phyloP scores from a whole-genome alignment of 176 grass and related monocot species.

The Musa itinerans region DNA sequence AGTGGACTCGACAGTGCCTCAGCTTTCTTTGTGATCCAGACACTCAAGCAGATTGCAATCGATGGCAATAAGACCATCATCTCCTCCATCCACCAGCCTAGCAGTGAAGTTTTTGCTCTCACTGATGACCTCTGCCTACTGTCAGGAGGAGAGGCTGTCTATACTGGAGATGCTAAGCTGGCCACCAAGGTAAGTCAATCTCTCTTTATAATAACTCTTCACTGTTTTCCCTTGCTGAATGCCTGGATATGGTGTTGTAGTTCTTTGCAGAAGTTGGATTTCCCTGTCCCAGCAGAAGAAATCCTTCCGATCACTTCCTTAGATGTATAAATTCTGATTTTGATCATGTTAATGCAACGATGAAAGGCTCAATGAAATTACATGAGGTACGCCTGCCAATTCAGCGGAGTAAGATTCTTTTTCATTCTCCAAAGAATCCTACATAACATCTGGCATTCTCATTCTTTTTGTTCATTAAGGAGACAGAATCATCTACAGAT shows the following conservation, averaged over 20 bases:
- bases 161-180: slow-evolving; percentile 64
- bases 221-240: not conserved
- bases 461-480: slow-evolving; percentile 23
- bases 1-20: slow-evolving; percentile 72
- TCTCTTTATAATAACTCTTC: not conserved
- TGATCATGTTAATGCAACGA: slow-evolving; percentile 44
- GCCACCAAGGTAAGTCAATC: slow-evolving; percentile 41
- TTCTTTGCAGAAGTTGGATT: slow-evolving; percentile 89
- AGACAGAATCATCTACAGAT: slow-evolving; percentile 46
- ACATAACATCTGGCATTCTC: not conserved
- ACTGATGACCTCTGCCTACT: slow-evolving; percentile 82
- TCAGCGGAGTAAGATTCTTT: not conserved
- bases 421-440: not conserved
- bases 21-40: slow-evolving; percentile 86
- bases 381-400: slow-evolving; percentile 32
- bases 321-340: slow-evolving; percentile 90
- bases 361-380: slow-evolving; percentile 79
- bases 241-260: slow-evolving; percentile 25
- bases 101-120: slow-evolving; percentile 79
- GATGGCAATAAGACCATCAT: slow-evolving; percentile 69
- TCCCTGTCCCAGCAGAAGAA: slow-evolving; percentile 74
- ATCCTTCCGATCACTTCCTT: slow-evolving; percentile 87
- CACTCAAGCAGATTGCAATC: slow-evolving; percentile 61
- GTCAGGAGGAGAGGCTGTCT: slow-evolving; percentile 70
- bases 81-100: slow-evolving; percentile 85